Evolutionary conservation across 2,329 filamentous ascomycete species (phyloP).

Genomic region (Colletotrichum caudatum): DNA sequence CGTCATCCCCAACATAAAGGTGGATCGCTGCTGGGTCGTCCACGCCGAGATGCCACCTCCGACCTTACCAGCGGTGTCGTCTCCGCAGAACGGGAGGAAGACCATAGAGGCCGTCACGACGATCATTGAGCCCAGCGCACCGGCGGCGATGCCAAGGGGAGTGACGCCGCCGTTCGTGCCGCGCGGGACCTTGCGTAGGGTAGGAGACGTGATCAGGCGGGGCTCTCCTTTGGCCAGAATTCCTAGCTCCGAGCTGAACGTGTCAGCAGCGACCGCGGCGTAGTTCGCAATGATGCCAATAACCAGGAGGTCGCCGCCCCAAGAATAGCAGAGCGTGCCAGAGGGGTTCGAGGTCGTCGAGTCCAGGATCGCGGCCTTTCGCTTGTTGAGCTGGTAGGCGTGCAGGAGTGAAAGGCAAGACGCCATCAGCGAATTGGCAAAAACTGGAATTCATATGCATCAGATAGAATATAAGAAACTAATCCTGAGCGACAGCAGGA

Average conservation of each 20-base stretch:
- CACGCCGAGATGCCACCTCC: conserved; percentile 62
- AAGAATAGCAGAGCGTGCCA: conserved; percentile 67
- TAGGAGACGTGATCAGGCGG: conserved; percentile 85
- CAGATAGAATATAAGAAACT: background rate
- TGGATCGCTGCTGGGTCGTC: conserved; percentile 58
- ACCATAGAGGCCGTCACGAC: conserved; percentile 74
- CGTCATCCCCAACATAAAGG: conserved; percentile 70
- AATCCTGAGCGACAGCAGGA: background rate
- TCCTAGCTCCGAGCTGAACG: conserved; percentile 93
- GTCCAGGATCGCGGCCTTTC: conserved; percentile 56
- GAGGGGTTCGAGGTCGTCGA: conserved; percentile 48
- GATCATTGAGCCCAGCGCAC: conserved; percentile 78
- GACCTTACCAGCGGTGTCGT: conserved; percentile 50
- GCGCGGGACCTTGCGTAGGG: conserved; percentile 81
- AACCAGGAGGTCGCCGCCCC: conserved; percentile 72
- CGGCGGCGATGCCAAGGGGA: conserved; percentile 77
- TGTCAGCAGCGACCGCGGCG: conserved; percentile 91
- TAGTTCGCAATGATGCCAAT: conserved; percentile 84
- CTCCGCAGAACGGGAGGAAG: conserved; percentile 76
- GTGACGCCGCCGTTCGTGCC: conserved; percentile 97
- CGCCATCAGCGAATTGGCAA: conserved; percentile 88
- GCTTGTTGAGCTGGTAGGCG: conserved; percentile 67
- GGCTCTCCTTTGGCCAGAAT: conserved; percentile 84
- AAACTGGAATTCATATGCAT: conserved; percentile 59
- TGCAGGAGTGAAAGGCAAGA: conserved; percentile 73